Percentiles rank a stretch among this genome's conserved stretches.
Conservation (phyloP, 2,329 filamentous ascomycete species). For the Cercospora sojina region DNA sequence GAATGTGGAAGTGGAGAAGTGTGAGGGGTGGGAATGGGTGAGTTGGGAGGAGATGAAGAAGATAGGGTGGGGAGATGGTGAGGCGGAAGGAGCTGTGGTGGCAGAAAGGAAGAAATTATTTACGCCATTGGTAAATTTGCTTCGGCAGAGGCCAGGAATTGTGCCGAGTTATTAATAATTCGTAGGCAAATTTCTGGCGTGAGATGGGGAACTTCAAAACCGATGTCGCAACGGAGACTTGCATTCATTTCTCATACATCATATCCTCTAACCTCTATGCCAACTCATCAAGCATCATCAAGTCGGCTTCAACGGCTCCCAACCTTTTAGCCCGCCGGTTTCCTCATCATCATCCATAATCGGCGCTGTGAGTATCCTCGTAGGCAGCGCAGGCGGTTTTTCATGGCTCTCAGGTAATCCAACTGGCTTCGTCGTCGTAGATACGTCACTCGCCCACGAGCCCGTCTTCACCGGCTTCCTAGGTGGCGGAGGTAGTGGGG, state of each 20-base stretch:
- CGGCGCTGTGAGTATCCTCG: constrained; percentile 28
- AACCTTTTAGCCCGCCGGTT: constrained; percentile 32
- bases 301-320: constrained; percentile 36
- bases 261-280: not conserved
- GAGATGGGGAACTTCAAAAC: too few species aligned
- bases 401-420: constrained; percentile 9
- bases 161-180: constrained; percentile 11
- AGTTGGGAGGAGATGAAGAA: constrained; percentile 49
- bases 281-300: not conserved
- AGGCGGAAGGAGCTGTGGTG: constrained; percentile 26
- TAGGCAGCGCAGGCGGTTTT: constrained; percentile 27
- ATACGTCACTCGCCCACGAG: not conserved
- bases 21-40: constrained; percentile 56
- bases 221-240: too few species aligned
- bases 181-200: not conserved
- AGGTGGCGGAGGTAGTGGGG: constrained; percentile 25
- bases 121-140: constrained; percentile 49
- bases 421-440: constrained; percentile 9
- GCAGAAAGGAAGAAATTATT: constrained; percentile 44
- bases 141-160: constrained; percentile 41
- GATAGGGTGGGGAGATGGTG: constrained; percentile 28
- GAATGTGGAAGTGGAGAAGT: constrained; percentile 54
- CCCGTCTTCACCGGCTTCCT: constrained; percentile 21
- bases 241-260: not conserved
- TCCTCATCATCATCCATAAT: constrained; percentile 34